Conservation (phyloP, 2,329 filamentous ascomycete species). For the Cercospora sp. region DNA sequence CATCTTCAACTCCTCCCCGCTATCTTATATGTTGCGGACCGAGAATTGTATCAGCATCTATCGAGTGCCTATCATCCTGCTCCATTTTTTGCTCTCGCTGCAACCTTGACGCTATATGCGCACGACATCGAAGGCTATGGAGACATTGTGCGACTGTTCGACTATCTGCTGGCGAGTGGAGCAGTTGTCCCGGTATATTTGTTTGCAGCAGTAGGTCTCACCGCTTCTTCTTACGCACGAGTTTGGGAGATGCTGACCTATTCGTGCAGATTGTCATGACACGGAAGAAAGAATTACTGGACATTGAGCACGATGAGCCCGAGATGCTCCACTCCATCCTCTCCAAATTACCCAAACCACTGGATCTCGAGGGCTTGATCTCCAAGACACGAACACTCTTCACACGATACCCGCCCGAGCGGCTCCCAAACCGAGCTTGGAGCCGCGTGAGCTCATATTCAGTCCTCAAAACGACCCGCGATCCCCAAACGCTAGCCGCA, state of each 20-base stretch:
- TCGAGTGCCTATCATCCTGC: constrained; percentile 46
- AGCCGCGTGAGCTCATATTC: constrained; percentile 69
- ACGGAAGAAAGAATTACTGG: constrained; percentile 80
- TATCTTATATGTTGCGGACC: constrained; percentile 72
- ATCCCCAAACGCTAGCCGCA: constrained; percentile 50
- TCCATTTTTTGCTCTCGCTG: constrained; percentile 91
- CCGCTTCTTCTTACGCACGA: not conserved
- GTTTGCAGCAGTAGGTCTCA: constrained; percentile 63
- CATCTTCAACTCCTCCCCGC: constrained; percentile 87
- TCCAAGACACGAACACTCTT: constrained; percentile 65
- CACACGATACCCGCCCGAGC: constrained; percentile 67
- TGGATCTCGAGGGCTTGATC: constrained; percentile 79
- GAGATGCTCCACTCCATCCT: constrained; percentile 91
- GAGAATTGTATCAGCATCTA: constrained; percentile 67
- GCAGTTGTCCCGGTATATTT: constrained; percentile 89
- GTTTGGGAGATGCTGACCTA: not conserved
- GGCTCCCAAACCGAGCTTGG: constrained; percentile 67
- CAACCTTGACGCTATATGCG: constrained; percentile 91
- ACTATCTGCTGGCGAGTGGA: constrained; percentile 83
- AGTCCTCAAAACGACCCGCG: constrained; percentile 78
- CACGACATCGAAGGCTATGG: constrained; percentile 91
- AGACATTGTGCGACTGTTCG: constrained; percentile 87
- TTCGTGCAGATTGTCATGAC: constrained; percentile 69
- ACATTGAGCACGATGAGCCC: constrained; percentile 76
- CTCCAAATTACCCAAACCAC: constrained; percentile 77